Evolutionary conservation across 2,329 filamentous ascomycete species (phyloP), one percentile per base, ranked within the genome.

Genomic region (Phoma herbarum): DNA sequence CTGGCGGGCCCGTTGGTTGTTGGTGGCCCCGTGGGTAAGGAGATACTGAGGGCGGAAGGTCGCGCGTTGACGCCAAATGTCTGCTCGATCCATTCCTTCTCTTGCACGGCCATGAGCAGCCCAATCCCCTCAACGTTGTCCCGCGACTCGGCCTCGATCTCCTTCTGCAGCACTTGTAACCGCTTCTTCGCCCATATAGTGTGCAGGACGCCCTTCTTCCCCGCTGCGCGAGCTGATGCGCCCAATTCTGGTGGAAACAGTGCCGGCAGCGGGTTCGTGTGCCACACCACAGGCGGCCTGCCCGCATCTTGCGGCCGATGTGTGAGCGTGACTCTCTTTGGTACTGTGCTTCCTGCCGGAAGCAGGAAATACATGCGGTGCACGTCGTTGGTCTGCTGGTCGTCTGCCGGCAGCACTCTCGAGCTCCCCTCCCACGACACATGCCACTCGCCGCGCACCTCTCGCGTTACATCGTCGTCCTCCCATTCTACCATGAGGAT

Each of bases 401-500:
- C 88, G 66, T 85, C 81, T 44, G 89, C 85, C 11, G 88, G 87
- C 22, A 95, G 80, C 18, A 91, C 85, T 1, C 88, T 88, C 26
- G 84, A 86, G 76, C 95, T 96, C 43, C 91, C 90, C 41, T 93
- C 87, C 92, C 93, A 96, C 2, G 87, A 89, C 20, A 96, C 88
- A 58, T 90, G 85, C 92, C 92, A 96, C 59, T 84, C 84, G 2
- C 83, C 84, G 0, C 70, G 72, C 16, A 82, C 64, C 11, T 78
- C 77, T 50, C 80, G 77, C 2, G 79, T 82, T 41, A 79, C 76
- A 59, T 83, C 80, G 64, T 85, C 84, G 51, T 89, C 86, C 73
- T 91, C 88, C 93, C 93, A 97, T 76, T 97, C 92, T 37, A 96
- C 89, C 92, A 97, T 95, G 68, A 97, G 81, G 63, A 97, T 89